These are phyloP conservation scores for Dendrobium catenatum DNA, from an alignment of 106 monocot genomes.

Conservation along the genomic window DNA sequence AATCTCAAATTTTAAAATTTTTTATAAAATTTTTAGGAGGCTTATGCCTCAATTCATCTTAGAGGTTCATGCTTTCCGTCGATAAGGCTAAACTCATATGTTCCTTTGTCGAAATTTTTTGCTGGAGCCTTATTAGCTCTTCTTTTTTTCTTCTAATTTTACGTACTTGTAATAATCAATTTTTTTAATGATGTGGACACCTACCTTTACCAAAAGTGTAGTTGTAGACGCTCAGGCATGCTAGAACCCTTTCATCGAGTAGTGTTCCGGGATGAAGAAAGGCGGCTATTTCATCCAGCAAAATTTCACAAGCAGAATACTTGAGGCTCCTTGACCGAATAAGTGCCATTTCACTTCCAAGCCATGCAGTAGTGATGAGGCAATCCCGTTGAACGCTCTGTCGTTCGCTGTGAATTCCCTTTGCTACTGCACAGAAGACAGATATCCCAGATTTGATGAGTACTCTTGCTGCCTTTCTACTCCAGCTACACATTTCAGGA, in stretches of 20 bases:
- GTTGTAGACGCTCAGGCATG: conserved; percentile 76
- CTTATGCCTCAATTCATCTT: no score
- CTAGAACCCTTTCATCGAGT: conserved; percentile 86
- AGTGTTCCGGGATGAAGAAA: conserved; percentile 86
- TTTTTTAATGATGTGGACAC: no score
- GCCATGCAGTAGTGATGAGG: conserved; percentile 72
- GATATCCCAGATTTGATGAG: conserved; percentile 46
- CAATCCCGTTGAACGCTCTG: conserved; percentile 63
- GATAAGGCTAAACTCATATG: no score
- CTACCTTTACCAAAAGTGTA: conserved; percentile 92
- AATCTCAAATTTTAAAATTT: no score
- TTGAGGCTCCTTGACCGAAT: conserved; percentile 41
- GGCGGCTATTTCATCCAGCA: conserved; percentile 45
- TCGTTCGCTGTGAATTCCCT: conserved; percentile 68
- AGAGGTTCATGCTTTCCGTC: no score
- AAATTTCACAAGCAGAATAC: conserved; percentile 68
- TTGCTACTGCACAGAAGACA: conserved; percentile 57
- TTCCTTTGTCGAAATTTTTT: no score
- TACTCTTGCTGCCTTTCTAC: conserved; percentile 43
- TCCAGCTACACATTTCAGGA: conserved; percentile 59
- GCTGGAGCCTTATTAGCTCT: no score
- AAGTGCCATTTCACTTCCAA: conserved; percentile 65
- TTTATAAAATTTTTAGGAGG: no score
- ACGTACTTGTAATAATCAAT: no score
- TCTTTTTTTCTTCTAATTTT: no score